Evolutionary conservation across 139 green algal species (phyloP).

Genomic region (Tetratostichococcus sp.): DNA sequence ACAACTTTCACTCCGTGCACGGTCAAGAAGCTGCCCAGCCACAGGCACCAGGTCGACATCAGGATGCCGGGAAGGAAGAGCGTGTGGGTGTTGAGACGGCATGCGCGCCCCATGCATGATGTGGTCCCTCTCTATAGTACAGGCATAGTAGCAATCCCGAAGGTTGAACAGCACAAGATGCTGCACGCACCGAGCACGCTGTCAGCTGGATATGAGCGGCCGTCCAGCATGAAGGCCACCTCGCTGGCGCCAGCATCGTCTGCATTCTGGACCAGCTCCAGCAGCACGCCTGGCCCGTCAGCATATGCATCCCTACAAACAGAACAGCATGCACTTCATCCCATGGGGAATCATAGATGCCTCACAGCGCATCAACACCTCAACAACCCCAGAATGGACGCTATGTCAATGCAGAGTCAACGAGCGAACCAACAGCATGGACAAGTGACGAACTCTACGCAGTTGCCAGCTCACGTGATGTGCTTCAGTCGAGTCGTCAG

Average conservation of each 20-base stretch:
- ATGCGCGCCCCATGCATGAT: too few species aligned
- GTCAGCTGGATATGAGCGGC: constrained; percentile 27
- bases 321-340: too few species aligned
- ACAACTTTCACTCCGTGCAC: too few species aligned
- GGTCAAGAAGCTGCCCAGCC: too few species aligned
- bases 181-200: constrained; percentile 40
- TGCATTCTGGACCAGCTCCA: constrained; percentile 82
- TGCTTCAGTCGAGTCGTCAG: constrained; percentile 74
- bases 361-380: too few species aligned
- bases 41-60: background rate
- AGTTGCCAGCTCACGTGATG: constrained; percentile 37
- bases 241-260: constrained; percentile 66
- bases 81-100: constrained; percentile 1
- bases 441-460: background rate
- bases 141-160: too few species aligned
- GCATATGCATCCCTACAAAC: constrained; percentile 56
- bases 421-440: background rate
- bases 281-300: constrained; percentile 67
- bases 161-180: too few species aligned
- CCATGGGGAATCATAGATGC: too few species aligned
- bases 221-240: constrained; percentile 59
- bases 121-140: too few species aligned
- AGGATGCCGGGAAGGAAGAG: background rate
- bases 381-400: too few species aligned
- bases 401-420: too few species aligned